These are phyloP conservation scores for Leccinum uliginosum DNA, from an alignment of 768 basidiomycete genomes.

Conservation along the genomic window DNA sequence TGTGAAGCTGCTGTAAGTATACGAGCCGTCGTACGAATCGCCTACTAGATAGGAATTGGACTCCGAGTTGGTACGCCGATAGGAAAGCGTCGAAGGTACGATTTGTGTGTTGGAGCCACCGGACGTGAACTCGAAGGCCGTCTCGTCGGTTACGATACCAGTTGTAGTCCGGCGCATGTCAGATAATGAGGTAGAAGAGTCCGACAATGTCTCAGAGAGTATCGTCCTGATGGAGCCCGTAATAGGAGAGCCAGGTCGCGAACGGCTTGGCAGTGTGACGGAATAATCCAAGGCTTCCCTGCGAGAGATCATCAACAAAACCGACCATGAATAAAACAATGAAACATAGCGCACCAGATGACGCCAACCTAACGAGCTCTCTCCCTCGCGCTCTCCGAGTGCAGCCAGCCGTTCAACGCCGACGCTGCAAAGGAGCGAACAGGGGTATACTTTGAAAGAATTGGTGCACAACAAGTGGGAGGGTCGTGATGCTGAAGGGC, in stretches of 20 bases:
- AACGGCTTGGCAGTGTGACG: slow-evolving; percentile 44
- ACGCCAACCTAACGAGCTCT: slow-evolving; percentile 89
- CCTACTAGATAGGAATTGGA: slow-evolving; percentile 56
- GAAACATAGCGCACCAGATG: slow-evolving; percentile 64
- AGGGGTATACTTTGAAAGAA: slow-evolving; percentile 23
- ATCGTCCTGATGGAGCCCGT: slow-evolving; percentile 70
- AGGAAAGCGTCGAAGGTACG: slow-evolving; percentile 48
- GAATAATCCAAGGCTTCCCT: slow-evolving; percentile 80
- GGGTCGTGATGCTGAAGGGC: slow-evolving; percentile 4
- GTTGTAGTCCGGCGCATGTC: slow-evolving; percentile 26
- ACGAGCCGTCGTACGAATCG: slow-evolving; percentile 45
- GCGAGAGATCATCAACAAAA: slow-evolving; percentile 3
- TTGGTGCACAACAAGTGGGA: slow-evolving; percentile 15
- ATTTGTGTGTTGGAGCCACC: slow-evolving; percentile 42
- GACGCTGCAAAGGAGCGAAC: slow-evolving; percentile 67
- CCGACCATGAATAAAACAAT: background rate
- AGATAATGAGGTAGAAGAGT: slow-evolving; percentile 30
- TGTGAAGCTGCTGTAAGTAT: slow-evolving; percentile 29
- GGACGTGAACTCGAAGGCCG: slow-evolving; percentile 34
- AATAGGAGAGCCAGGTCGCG: slow-evolving; percentile 42
- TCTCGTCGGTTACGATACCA: slow-evolving; percentile 36
- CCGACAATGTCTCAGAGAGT: slow-evolving; percentile 39
- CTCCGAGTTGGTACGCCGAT: slow-evolving; percentile 45
- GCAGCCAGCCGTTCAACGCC: slow-evolving; percentile 85
- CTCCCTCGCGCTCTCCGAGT: slow-evolving; percentile 83